These are phyloP conservation scores for Fagus sylvatica DNA, from an alignment of 306 rosid genomes.

Conservation along the genomic window DNA sequence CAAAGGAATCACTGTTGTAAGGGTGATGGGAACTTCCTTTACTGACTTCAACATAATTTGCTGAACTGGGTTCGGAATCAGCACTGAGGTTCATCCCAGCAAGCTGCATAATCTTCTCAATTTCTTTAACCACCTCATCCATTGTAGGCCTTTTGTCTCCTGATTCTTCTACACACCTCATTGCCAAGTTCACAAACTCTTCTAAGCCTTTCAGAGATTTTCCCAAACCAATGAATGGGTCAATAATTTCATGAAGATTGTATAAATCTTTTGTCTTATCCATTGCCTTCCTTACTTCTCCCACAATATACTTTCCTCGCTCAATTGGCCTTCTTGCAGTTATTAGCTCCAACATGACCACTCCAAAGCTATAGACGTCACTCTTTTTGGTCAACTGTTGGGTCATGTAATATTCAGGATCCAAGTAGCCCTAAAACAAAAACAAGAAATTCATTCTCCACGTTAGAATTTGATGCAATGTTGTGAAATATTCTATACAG, in stretches of 20 bases:
- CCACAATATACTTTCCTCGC: conserved; percentile 37
- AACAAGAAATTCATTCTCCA: neutral
- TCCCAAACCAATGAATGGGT: conserved; percentile 20
- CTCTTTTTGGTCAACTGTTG: conserved; percentile 49
- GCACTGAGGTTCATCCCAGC: conserved; percentile 28
- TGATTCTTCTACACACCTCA: conserved; percentile 37
- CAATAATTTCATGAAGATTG: conserved; percentile 33
- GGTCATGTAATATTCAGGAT: conserved; percentile 50
- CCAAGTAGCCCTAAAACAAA: conserved; percentile 46
- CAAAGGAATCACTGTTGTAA: neutral
- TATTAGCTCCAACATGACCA: conserved; percentile 45
- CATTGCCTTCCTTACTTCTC: conserved; percentile 27
- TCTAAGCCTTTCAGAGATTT: conserved; percentile 25
- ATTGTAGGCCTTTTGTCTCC: conserved; percentile 38
- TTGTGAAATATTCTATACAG: neutral
- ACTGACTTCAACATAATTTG: conserved; percentile 22
- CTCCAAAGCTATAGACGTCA: conserved; percentile 53
- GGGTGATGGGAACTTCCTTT: neutral
- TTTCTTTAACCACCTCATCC: conserved; percentile 47
- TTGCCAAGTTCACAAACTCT: conserved; percentile 39
- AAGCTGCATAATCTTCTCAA: conserved; percentile 38
- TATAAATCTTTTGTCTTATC: conserved; percentile 26
- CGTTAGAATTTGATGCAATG: neutral
- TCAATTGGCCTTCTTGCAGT: conserved; percentile 44
- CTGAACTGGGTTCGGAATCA: conserved; percentile 20